Evolutionary conservation across 257 asterid genomes (phyloP), one percentile per base, ranked within the genome.

Genomic region (Eucommia ulmoides): DNA sequence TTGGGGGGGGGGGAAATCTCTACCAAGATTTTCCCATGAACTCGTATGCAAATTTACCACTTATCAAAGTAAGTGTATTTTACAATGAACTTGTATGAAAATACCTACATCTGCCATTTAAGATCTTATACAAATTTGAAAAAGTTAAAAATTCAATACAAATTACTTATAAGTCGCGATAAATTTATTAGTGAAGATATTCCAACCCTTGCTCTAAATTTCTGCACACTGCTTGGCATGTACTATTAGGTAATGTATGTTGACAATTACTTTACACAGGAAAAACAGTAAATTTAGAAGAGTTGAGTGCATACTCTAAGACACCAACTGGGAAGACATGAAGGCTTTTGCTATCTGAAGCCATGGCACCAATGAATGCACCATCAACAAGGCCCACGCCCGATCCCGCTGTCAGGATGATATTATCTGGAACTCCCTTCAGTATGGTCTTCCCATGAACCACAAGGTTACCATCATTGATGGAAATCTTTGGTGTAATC

Each of bases 361-460:
- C 84, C 0, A 82, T 62, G 66, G 94, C 98, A 53, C 98, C 96
- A 9, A 89, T 71, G 67, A 89, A 89, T 44, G 96, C 92, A 67
- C 96, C 96, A 19, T 59, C 79, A 49, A 82, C 79, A 12, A 83
- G 85, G 49, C 91, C 97, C 46, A 66, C 78, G 49, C 93, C 88
- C 0, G 91, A 76, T 48, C 93, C 93, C 22, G 88, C 86, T 24
- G 93, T 82, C 33, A 89, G 70, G 52, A 78, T 75, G 35, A 85
- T 78, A 75, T 82, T 89, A 42, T 85, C 92, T 19, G 85, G 92
- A 46, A 89, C 98, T 51, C 91, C 91, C 12, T 55, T 74, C 64
- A 89, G 82, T 55, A 89, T 76, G 60, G 94, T 85, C 70, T 80
- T 89, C 53, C 96, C 96, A 55, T 82, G 93, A 69, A 85, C 96